Conservation (phyloP, 1,284 basidiomycete species). For the Trichosporon faecale region DNA sequence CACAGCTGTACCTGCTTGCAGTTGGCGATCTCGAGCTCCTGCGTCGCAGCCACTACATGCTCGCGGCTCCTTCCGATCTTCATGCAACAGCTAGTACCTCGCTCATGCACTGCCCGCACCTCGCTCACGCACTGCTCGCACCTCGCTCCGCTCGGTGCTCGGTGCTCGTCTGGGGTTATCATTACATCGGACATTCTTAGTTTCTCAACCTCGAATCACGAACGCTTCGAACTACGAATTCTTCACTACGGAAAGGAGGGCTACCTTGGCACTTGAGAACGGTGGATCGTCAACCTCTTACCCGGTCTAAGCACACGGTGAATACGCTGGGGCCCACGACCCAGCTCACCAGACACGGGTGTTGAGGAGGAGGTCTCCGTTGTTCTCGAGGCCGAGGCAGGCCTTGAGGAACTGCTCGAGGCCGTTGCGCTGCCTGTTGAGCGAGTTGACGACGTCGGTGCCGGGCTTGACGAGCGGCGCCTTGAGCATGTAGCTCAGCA, state of each 20-base stretch:
- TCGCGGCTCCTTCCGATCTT: too few relatives aligned
- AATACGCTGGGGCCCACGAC: constrained; percentile 5
- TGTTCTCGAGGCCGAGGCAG: constrained; percentile 80
- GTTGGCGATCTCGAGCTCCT: too few relatives aligned
- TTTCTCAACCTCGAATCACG: too few relatives aligned
- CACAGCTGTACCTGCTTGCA: too few relatives aligned
- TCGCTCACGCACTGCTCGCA: background rate
- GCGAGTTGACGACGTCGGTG: constrained; percentile 90
- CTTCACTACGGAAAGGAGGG: background rate
- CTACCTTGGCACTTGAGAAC: background rate
- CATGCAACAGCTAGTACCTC: too few relatives aligned
- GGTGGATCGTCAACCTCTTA: background rate
- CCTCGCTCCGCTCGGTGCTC: background rate
- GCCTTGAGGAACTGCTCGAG: constrained; percentile 72
- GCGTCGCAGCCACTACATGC: too few relatives aligned
- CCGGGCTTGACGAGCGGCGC: constrained; percentile 96
- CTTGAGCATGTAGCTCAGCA: constrained; percentile 95
- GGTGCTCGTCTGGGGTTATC: background rate
- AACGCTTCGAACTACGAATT: too few relatives aligned
- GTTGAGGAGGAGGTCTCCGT: constrained; percentile 75
- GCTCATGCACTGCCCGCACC: too few relatives aligned
- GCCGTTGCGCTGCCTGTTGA: constrained; percentile 90
- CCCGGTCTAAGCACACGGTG: constrained; percentile 11
- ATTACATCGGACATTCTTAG: constrained; percentile 9
- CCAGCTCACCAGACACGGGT: constrained; percentile 72